Evolutionary conservation across 2,329 filamentous ascomycete genomes (phyloP).

Genomic region (Fusarium subglutinans): DNA sequence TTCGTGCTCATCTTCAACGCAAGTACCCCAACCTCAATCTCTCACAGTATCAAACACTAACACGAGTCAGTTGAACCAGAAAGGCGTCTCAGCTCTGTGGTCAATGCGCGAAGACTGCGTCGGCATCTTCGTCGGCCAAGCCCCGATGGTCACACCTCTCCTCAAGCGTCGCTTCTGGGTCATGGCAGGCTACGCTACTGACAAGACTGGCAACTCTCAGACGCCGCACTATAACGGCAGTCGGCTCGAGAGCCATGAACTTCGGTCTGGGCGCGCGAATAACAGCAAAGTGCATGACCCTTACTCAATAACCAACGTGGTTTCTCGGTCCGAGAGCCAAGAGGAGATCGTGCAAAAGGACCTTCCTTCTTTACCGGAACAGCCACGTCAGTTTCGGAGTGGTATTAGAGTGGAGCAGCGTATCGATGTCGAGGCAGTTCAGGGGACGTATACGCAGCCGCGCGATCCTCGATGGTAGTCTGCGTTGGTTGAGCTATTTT

Average conservation of each 20-base stretch:
- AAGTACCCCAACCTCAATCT: not conserved
- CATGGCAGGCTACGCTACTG: not conserved
- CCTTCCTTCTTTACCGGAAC: not conserved
- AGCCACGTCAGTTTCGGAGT: not conserved
- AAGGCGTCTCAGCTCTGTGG: constrained; percentile 47
- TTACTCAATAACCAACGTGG: constrained; percentile 3
- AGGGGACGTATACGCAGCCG: not conserved
- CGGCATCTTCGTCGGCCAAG: constrained; percentile 49
- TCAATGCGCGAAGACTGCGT: constrained; percentile 52
- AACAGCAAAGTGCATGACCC: not conserved
- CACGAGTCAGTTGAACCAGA: constrained; percentile 17
- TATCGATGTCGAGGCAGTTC: constrained; percentile 7
- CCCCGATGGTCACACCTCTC: constrained; percentile 47
- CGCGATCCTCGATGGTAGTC: not conserved
- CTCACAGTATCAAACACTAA: not conserved
- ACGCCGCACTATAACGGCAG: not conserved
- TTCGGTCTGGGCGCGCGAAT: not conserved
- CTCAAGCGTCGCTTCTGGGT: constrained; percentile 42
- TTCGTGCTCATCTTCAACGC: constrained; percentile 46
- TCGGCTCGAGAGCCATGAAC: constrained; percentile 2
- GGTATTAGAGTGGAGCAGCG: constrained; percentile 12
- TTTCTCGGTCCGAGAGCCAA: constrained; percentile 12
- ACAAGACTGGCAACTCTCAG: not conserved
- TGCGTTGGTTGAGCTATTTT: not conserved
- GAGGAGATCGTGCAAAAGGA: constrained; percentile 11